Evolutionary conservation across 495 filamentous ascomycete species (phyloP).

Genomic region (Xylaria flabelliformis): DNA sequence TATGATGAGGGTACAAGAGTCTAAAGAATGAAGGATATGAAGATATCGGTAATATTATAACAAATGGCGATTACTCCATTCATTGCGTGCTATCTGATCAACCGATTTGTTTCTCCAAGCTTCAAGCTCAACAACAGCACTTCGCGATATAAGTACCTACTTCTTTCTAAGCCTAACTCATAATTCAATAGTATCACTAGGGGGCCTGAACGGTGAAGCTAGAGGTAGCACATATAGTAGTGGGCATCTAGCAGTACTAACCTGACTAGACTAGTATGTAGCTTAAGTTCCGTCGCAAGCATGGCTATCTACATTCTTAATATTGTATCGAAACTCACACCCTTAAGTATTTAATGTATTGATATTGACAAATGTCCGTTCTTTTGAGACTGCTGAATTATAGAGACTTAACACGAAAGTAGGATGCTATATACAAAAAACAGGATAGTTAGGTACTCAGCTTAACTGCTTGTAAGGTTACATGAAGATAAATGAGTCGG

Average conservation of each 20-base stretch:
- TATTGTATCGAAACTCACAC: background rate
- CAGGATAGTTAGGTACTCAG: background rate
- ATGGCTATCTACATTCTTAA: too few relatives aligned
- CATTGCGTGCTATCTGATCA: background rate
- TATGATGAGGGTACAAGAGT: background rate
- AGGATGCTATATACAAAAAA: background rate
- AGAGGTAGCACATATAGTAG: background rate
- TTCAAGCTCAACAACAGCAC: background rate
- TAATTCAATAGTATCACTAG: background rate
- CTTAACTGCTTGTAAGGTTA: background rate
- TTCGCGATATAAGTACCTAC: background rate
- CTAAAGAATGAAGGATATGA: background rate
- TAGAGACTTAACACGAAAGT: background rate
- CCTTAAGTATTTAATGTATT: background rate
- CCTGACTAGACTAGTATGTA: background rate
- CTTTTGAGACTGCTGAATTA: background rate
- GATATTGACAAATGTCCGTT: background rate
- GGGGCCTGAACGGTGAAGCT: background rate
- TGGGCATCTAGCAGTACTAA: background rate
- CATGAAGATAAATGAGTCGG: slow-evolving; percentile 13
- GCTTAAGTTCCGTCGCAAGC: background rate
- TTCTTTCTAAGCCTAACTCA: background rate
- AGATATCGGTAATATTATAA: background rate
- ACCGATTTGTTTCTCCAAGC: background rate
- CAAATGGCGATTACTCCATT: background rate